These are phyloP conservation scores for Nicotiana obtusifolia DNA, from an alignment of 257 asterid species.

Conservation along the genomic window DNA sequence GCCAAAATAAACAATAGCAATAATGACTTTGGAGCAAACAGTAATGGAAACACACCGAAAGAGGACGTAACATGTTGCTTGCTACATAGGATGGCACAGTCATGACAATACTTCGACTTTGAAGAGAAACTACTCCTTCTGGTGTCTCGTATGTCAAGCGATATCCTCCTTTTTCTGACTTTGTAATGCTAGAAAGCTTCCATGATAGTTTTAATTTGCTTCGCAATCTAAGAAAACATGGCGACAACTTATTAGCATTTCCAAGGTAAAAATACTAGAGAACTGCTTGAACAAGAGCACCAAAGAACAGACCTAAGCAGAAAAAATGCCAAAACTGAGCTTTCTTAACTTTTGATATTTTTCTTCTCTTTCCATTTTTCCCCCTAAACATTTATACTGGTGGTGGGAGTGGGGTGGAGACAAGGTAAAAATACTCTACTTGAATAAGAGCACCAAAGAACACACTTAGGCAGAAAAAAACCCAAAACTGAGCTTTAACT, in stretches of 20 bases:
- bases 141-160: conserved; percentile 79
- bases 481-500: not conserved
- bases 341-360: not conserved
- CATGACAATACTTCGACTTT: conserved; percentile 71
- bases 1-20: not conserved
- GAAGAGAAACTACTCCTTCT: conserved; percentile 56
- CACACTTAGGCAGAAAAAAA: not conserved
- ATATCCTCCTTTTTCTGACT: conserved; percentile 56
- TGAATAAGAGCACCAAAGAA: not conserved
- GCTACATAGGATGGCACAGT: conserved; percentile 86
- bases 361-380: not conserved
- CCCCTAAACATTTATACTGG: not conserved
- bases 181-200: conserved; percentile 63
- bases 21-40: not conserved
- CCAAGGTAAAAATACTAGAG: not conserved
- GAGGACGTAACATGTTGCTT: conserved; percentile 65
- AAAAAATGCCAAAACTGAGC: not conserved
- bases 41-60: conserved; percentile 59
- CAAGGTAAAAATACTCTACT: not conserved
- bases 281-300: not conserved
- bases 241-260: conserved; percentile 13
- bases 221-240: conserved; percentile 56
- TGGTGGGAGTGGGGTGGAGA: not conserved
- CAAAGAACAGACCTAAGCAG: not conserved
- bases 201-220: conserved; percentile 78